Conservation (phyloP, 495 filamentous ascomycete species). For the Xylaria venustula region DNA sequence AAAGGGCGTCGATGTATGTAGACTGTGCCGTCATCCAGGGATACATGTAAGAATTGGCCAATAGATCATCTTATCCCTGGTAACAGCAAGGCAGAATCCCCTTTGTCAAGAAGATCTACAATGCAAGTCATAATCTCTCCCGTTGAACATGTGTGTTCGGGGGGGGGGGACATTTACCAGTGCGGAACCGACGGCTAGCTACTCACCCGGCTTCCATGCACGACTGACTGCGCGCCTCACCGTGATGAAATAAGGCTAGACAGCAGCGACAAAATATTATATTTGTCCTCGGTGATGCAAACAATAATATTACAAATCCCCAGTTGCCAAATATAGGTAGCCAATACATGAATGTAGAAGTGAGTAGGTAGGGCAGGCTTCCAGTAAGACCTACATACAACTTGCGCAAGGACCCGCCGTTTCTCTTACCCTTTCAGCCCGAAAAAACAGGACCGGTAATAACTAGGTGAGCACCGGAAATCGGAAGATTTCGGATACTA, state of each 20-base stretch:
- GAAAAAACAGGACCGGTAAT: too few species aligned
- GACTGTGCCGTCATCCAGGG: neutral
- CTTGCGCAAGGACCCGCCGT: neutral
- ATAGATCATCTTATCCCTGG: neutral
- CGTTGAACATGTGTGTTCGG: too few species aligned
- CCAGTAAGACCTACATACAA: neutral
- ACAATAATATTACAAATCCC: neutral
- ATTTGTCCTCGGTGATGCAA: too few species aligned
- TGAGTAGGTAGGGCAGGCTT: neutral
- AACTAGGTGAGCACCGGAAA: neutral
- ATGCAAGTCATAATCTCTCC: too few species aligned
- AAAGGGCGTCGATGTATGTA: too few species aligned
- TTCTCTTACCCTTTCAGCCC: neutral
- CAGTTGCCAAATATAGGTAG: too few species aligned
- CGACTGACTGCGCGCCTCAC: slow-evolving; percentile 4
- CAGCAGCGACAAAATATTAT: too few species aligned
- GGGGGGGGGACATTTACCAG: neutral
- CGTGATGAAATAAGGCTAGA: neutral
- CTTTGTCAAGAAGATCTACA: too few species aligned
- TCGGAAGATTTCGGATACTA: too few species aligned
- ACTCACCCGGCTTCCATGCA: too few species aligned
- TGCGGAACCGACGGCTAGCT: slow-evolving; percentile 5
- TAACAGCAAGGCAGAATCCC: too few species aligned
- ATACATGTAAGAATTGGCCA: neutral
- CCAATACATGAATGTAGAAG: too few species aligned